A percentile compares a stretch with the other conserved stretches of the same genome.
Conservation (phyloP, 2,329 filamentous ascomycete genomes). For the Fusarium subglutinans region DNA sequence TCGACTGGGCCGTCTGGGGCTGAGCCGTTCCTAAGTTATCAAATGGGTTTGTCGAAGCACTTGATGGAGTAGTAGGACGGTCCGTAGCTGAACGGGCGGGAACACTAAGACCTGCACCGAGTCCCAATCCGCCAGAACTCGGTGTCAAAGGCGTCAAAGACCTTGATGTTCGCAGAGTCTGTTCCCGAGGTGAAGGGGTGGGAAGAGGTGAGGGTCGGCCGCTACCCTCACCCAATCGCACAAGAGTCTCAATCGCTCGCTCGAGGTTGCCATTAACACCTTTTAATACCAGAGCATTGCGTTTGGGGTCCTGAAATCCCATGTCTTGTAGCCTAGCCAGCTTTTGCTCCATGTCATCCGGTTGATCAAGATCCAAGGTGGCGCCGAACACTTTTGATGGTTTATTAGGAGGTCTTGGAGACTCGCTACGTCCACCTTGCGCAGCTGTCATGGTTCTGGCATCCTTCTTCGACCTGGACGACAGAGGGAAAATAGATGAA, state of each 20-base stretch:
- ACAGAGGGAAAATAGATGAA: conserved; percentile 74
- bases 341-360: conserved; percentile 77
- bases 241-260: conserved; percentile 83
- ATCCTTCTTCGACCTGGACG: conserved; percentile 68
- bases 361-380: conserved; percentile 64
- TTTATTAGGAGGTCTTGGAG: conserved; percentile 65
- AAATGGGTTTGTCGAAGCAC: conserved; percentile 73
- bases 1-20: conserved; percentile 72
- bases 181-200: conserved; percentile 56
- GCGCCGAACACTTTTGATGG: conserved; percentile 75
- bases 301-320: conserved; percentile 87
- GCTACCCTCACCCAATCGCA: conserved; percentile 79
- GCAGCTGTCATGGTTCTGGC: conserved; percentile 45
- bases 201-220: conserved; percentile 51
- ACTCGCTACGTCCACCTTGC: conserved; percentile 43
- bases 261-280: conserved; percentile 87
- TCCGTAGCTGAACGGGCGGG: conserved; percentile 44
- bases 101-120: conserved; percentile 48
- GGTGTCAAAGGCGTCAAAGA: conserved; percentile 65
- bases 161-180: conserved; percentile 58
- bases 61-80: conserved; percentile 53
- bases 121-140: conserved; percentile 42
- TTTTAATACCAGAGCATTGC: conserved; percentile 83
- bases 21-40: conserved; percentile 65
- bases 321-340: conserved; percentile 82